Evolutionary conservation across 805 yeast species (phyloP).

Genomic region (Candida caryicola): DNA sequence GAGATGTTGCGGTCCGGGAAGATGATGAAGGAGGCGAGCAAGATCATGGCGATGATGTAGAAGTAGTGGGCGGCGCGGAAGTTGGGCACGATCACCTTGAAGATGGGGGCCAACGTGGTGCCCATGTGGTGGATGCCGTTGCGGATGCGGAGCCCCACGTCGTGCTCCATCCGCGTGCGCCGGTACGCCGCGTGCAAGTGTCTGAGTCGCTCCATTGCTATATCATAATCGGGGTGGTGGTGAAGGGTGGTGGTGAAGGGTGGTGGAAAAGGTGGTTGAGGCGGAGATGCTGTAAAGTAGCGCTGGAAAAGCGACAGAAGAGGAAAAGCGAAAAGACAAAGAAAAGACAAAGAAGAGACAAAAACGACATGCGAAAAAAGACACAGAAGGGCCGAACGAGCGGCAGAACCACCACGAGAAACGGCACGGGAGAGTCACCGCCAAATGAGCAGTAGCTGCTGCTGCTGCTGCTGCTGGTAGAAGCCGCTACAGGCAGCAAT

Average conservation of each 20-base stretch:
- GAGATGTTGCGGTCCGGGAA: conserved; percentile 65
- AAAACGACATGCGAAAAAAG: too few relatives aligned
- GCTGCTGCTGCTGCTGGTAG: too few relatives aligned
- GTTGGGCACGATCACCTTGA: conserved; percentile 45
- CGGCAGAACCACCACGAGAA: too few relatives aligned
- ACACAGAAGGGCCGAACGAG: too few relatives aligned
- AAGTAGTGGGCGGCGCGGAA: conserved; percentile 68
- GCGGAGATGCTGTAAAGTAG: too few relatives aligned
- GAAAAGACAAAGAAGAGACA: too few relatives aligned
- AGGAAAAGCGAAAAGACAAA: too few relatives aligned
- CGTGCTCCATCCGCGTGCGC: conserved; percentile 7
- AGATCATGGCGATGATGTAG: conserved; percentile 57
- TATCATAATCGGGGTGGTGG: conserved; percentile 3
- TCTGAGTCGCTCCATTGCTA: conserved; percentile 3
- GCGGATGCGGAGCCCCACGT: conserved; percentile 24
- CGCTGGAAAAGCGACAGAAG: too few relatives aligned
- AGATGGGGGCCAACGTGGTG: conserved; percentile 39
- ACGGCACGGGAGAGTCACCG: too few relatives aligned
- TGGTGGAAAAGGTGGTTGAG: neutral
- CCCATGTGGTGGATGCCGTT: conserved; percentile 35
- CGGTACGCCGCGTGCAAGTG: conserved; percentile 6
- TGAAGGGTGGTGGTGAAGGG: neutral
- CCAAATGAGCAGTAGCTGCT: too few relatives aligned
- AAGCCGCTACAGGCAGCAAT: too few relatives aligned
- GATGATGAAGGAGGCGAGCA: conserved; percentile 70